Conservation (phyloP, 306 rosid species). For the Sicyos baderoa region DNA sequence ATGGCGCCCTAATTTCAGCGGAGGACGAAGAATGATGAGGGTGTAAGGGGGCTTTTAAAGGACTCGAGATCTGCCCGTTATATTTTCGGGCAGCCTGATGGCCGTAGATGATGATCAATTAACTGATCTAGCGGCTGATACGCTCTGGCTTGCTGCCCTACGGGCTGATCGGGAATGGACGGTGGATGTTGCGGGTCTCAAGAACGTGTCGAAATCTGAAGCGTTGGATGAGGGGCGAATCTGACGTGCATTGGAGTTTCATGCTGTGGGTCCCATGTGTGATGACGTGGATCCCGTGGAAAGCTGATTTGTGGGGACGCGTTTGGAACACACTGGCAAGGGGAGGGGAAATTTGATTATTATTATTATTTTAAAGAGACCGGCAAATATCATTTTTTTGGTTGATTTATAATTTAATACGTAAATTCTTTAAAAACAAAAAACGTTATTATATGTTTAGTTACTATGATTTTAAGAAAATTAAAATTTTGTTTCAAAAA, state of each 20-base stretch:
- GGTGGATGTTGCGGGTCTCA: conserved; percentile 11
- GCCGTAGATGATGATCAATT: conserved; percentile 19
- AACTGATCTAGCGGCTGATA: conserved; percentile 23
- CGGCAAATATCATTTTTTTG: too few species aligned
- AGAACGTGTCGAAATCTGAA: conserved; percentile 24
- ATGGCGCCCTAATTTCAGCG: too few species aligned
- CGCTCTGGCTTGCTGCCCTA: conserved; percentile 24
- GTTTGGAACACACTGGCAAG: background rate
- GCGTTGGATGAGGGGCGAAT: conserved; percentile 31
- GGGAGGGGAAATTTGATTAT: background rate
- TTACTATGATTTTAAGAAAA: too few species aligned
- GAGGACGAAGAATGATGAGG: conserved; percentile 38
- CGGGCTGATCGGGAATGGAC: conserved; percentile 43
- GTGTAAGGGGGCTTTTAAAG: conserved; percentile 67
- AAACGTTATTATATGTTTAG: too few species aligned
- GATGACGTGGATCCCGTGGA: conserved; percentile 37
- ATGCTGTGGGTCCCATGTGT: conserved; percentile 22
- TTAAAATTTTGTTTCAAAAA: too few species aligned
- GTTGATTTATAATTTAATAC: too few species aligned
- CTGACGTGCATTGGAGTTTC: conserved; percentile 53
- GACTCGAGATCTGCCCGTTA: conserved; percentile 78
- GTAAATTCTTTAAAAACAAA: too few species aligned
- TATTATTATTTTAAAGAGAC: too few species aligned
- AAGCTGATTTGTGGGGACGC: background rate
- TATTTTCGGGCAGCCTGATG: conserved; percentile 27